Base-by-base conservation (phyloP, 2,329 filamentous ascomycete species). In the Cryphonectria japonica region DNA sequence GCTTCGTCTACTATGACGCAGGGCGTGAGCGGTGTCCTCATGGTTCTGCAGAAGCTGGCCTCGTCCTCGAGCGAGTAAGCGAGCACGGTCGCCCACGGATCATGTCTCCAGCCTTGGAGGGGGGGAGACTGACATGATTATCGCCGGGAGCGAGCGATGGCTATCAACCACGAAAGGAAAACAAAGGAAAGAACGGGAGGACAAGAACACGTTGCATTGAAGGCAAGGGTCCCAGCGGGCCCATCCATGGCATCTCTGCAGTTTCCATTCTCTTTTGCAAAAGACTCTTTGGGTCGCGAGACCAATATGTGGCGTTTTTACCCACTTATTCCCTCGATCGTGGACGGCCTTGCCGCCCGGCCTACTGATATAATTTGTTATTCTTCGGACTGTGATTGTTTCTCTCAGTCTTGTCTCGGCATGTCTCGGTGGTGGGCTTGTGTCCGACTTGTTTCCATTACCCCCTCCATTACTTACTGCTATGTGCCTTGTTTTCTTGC, bases 1-100 rank as follows among this genome's bases (percentile, higher is more conserved):
- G 95, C 95, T 9, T 90, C 89, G 64, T 90, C 92, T 1, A 97
- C 95, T 0, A 80, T 97, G 77, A 95, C 94, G 0, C 95, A 97
- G 80, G 95, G 95, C 75, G 94, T 97, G 60, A 97, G 93, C 80
- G 95, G 95, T 93, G 85, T 82, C 89, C 85, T 75, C 32, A 63
- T 62, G 50, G 34, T 67, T 43, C 61, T 73, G 67, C 71, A 75
- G 57, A 72, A 69, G 39, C 26, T 73, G 75, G 77, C 57, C 72
- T 77, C 67, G 46, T 46, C 63, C 16, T 50, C 43, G 43, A 52
- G 29, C 26, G 63, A 41, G 34, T 62, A 34, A 62, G 60, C 37
- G 60, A 62, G 34, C 60, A 41, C 11, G 1, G 4, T 8, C 19
- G n/a, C 37, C 22, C 32, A 19, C 34, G 11, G 5, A 22, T 26